Percentiles rank a stretch among this genome's conserved stretches.
Conservation (phyloP, 129 eudicot genomes). For the Ambrosia trifida region DNA sequence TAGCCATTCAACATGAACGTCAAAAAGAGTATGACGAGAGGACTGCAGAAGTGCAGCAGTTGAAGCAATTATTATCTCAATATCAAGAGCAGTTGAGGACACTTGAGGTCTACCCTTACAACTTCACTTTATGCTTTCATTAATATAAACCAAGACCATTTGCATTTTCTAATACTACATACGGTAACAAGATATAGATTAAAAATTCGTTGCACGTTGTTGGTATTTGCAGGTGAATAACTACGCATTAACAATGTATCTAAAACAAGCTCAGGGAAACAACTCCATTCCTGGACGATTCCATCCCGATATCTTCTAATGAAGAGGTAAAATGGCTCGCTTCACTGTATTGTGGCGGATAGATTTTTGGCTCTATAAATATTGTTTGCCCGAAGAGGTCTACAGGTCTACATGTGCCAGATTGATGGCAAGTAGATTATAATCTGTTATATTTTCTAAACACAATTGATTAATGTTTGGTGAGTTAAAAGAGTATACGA, state of each 20-base stretch:
- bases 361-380: background rate
- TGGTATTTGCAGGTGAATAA: slow-evolving; percentile 43
- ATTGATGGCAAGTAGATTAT: slow-evolving; percentile 16
- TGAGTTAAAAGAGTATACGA: slow-evolving; percentile 16
- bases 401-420: slow-evolving; percentile 19
- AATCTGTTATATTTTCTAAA: slow-evolving; percentile 11
- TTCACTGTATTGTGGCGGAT: too few relatives aligned
- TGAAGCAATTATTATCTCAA: slow-evolving; percentile 76
- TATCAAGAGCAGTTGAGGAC: slow-evolving; percentile 84
- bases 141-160: too few relatives aligned
- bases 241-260: slow-evolving; percentile 71
- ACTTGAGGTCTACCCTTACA: slow-evolving; percentile 44
- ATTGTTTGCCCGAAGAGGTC: slow-evolving; percentile 6
- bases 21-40: slow-evolving; percentile 80
- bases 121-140: too few relatives aligned
- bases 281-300: slow-evolving; percentile 65
- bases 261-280: slow-evolving; percentile 69
- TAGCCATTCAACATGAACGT: slow-evolving; percentile 83
- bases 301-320: slow-evolving; percentile 69
- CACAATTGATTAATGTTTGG: background rate
- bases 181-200: too few relatives aligned
- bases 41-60: slow-evolving; percentile 67
- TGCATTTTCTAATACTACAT: too few relatives aligned
- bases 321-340: background rate
- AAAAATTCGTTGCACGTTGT: too few relatives aligned